Evolutionary conservation across 2,329 filamentous ascomycete genomes (phyloP), one percentile per base, ranked within the genome.

Genomic region (Penicillium sp.): DNA sequence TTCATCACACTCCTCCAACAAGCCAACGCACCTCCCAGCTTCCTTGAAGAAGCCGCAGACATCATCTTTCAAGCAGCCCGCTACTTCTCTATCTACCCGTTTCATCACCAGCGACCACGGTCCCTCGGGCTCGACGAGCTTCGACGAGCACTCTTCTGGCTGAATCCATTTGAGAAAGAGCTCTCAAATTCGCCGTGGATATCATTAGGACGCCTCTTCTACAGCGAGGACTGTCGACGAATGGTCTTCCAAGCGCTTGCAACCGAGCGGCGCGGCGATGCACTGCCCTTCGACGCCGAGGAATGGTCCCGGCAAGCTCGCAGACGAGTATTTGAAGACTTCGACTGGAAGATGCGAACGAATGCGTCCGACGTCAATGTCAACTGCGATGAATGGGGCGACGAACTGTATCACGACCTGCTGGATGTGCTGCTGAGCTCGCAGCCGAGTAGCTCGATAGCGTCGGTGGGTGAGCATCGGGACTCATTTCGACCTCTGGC

Each of bases 381-480:
- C 21, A 23, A 33, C 20, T 27, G 21, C 23, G 28, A 27, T 33
- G 28, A 39, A 6, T 39, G 19, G 36, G 36, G 28, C 8, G 21
- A 39, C 33, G 28, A 33, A 18, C 17, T 39, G 9, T 37, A 30
- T 18, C 26, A 29, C 10, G 35, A 31, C 23, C 26, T 37, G 15
- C 1, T 23, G 13, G 26, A 37, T 10, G 8, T 21, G 17, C 18
- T 31, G 8, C 23, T 29, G 10, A 8, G 11, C 15, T 14, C 7
- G 15, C 34, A 37, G 18, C n/a, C 16, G 3, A 26, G 15, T 15
- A 7, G 9, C 4, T n/a, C 8, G 19, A 23, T 17, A 19, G 6
- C 21, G 6, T 1, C 25, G 7, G 14, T 10, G 2, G 11, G 27
- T 11, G 7, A 15, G 27, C 18, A 6, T 2, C 19, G 35, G 4